Evolutionary conservation across 2,329 filamentous ascomycete species (phyloP).

Genomic region (Fusarium nodosum): DNA sequence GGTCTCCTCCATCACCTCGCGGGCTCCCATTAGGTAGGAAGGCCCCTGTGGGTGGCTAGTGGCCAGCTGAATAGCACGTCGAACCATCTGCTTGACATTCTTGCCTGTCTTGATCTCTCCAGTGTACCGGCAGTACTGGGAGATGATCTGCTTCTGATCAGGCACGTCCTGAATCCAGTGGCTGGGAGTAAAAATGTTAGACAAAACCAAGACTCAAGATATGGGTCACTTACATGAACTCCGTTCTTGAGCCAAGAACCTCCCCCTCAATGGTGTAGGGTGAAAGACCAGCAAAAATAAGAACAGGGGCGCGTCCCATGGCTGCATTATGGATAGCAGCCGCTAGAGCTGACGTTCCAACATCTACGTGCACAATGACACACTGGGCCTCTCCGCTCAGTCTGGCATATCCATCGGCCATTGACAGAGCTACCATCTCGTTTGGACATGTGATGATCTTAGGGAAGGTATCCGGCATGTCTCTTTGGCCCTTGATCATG

Average conservation of each 20-base stretch:
- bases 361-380: constrained; percentile 51
- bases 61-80: constrained; percentile 40
- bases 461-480: constrained; percentile 24
- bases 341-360: constrained; percentile 47
- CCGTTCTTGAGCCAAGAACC: constrained; percentile 17
- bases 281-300: constrained; percentile 60
- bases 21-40: constrained; percentile 47
- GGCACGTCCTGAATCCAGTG: constrained; percentile 41
- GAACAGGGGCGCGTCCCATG: constrained; percentile 50
- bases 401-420: constrained; percentile 45
- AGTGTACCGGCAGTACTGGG: constrained; percentile 28
- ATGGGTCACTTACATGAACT: constrained; percentile 15
- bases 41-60: constrained; percentile 48
- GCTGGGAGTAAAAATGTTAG: neutral
- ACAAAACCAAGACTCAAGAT: accelerated
- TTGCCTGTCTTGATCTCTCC: constrained; percentile 26
- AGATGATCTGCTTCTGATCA: constrained; percentile 31
- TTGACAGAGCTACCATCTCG: constrained; percentile 50
- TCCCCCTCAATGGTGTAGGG: constrained; percentile 58
- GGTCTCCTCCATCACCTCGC: constrained; percentile 47
- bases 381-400: constrained; percentile 49
- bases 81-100: constrained; percentile 26
- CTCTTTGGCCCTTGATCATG: constrained; percentile 46
- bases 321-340: constrained; percentile 50
- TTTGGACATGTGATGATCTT: constrained; percentile 51